Percentiles rank a stretch among this genome's conserved stretches.
These are phyloP conservation scores for Trichophaea hybrida DNA, from an alignment of 2,329 filamentous ascomycete species.

Conservation along the genomic window DNA sequence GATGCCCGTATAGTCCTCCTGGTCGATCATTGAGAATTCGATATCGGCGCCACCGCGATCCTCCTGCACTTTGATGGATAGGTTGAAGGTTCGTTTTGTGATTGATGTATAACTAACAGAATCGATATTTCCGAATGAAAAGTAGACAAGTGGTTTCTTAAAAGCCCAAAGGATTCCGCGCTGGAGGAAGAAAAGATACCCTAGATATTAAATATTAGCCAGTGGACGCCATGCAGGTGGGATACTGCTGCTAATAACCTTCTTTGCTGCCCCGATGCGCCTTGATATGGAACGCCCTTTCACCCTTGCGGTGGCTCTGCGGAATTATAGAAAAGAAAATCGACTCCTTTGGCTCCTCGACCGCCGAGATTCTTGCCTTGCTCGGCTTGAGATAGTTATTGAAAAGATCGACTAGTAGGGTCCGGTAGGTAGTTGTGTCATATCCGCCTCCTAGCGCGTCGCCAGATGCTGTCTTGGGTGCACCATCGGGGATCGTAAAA, in stretches of 20 bases:
- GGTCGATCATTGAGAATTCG: slow-evolving; percentile 56
- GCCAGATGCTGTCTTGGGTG: slow-evolving; percentile 44
- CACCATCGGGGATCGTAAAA: slow-evolving; percentile 46
- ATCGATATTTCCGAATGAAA: slow-evolving; percentile 46
- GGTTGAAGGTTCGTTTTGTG: slow-evolving; percentile 53
- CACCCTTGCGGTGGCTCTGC: slow-evolving; percentile 31
- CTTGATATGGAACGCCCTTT: slow-evolving; percentile 51
- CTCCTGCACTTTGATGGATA: slow-evolving; percentile 43
- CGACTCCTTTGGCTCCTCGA: slow-evolving; percentile 19
- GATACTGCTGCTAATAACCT: slow-evolving; percentile 27
- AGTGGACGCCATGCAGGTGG: neutral
- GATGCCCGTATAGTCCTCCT: slow-evolving; percentile 51
- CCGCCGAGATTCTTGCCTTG: slow-evolving; percentile 6
- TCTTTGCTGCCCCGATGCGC: slow-evolving; percentile 55
- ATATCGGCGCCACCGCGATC: slow-evolving; percentile 38
- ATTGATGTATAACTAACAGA: slow-evolving; percentile 55
- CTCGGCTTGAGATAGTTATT: slow-evolving; percentile 17
- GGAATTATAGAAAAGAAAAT: slow-evolving; percentile 22
- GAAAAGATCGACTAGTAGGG: slow-evolving; percentile 20
- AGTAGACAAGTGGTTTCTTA: slow-evolving; percentile 53
- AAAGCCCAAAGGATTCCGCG: slow-evolving; percentile 55
- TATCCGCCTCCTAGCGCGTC: slow-evolving; percentile 12
- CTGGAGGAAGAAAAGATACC: slow-evolving; percentile 51
- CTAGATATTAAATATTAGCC: slow-evolving; percentile 12
- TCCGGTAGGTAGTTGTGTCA: slow-evolving; percentile 18